Percentiles rank a stretch among this genome's conserved stretches.
These are phyloP conservation scores for Daedalea quercina DNA, from an alignment of 768 basidiomycete species.

Conservation along the genomic window DNA sequence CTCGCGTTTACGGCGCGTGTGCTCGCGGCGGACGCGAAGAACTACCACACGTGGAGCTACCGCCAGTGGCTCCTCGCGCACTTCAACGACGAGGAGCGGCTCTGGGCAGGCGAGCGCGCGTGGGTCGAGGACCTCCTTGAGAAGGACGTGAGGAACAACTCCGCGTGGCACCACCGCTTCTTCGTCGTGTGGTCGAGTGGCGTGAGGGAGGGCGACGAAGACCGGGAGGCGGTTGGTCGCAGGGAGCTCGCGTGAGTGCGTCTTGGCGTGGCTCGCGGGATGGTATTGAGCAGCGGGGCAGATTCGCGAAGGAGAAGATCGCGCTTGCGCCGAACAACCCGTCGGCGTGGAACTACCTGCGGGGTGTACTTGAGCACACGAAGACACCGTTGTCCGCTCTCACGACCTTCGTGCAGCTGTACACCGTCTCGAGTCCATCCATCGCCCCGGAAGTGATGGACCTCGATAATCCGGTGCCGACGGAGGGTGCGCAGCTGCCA, in stretches of 20 bases:
- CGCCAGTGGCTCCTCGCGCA: conserved; percentile 90
- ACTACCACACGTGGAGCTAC: conserved; percentile 99
- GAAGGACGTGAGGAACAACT: conserved; percentile 88
- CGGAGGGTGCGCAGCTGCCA: conserved; percentile 62
- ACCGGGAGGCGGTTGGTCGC: conserved; percentile 50
- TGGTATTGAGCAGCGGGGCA: conserved; percentile 22
- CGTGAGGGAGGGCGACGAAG: conserved; percentile 52
- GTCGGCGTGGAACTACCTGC: conserved; percentile 95
- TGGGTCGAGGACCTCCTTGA: conserved; percentile 66
- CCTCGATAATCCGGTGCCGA: conserved; percentile 69
- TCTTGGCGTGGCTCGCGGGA: background rate
- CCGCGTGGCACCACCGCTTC: conserved; percentile 95
- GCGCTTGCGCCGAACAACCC: conserved; percentile 86
- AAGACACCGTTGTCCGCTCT: conserved; percentile 50
- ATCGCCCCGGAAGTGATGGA: conserved; percentile 43
- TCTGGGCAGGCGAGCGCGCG: conserved; percentile 73
- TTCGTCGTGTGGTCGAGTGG: conserved; percentile 77
- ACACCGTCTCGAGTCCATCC: conserved; percentile 33
- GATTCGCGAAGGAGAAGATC: conserved; percentile 80
- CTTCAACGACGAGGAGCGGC: conserved; percentile 57
- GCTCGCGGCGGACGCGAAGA: conserved; percentile 79
- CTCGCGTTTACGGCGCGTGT: conserved; percentile 73
- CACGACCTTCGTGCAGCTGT: conserved; percentile 56
- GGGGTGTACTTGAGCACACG: conserved; percentile 69
- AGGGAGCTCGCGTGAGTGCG: conserved; percentile 69